phyloP scores from a whole-genome alignment of 139 green algal genomes.

The Haematococcus sp. region DNA sequence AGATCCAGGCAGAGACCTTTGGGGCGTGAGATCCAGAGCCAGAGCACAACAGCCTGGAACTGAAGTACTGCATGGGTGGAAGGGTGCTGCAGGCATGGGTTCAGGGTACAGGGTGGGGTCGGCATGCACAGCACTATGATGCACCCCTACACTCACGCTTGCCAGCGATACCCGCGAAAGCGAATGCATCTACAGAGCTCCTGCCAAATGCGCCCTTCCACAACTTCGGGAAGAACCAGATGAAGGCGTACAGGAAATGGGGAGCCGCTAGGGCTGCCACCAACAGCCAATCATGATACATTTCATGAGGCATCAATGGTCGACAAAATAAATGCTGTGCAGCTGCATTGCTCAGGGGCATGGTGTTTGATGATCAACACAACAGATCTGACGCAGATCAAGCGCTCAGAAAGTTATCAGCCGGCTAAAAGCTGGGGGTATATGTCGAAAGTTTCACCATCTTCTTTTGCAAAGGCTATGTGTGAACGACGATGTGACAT shows the following conservation, averaged over 20 bases:
- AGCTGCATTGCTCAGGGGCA: too few relatives aligned
- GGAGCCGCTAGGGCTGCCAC: constrained; percentile 44
- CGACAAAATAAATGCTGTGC: too few relatives aligned
- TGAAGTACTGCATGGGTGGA: constrained; percentile 41
- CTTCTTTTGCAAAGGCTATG: too few relatives aligned
- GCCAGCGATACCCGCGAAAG: constrained; percentile 37
- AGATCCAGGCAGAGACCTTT: constrained; percentile 41
- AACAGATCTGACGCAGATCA: not conserved
- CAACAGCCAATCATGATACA: not conserved
- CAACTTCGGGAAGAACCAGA: constrained; percentile 55
- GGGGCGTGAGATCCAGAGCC: constrained; percentile 33
- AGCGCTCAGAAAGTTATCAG: too few relatives aligned
- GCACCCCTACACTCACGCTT: constrained; percentile 45
- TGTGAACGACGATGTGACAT: too few relatives aligned
- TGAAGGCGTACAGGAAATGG: constrained; percentile 69
- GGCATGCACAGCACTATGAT: not conserved
- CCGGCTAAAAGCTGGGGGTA: too few relatives aligned
- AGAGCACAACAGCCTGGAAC: constrained; percentile 39
- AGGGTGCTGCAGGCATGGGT: not conserved
- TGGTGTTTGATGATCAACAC: too few relatives aligned
- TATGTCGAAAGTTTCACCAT: too few relatives aligned
- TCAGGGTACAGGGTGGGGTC: not conserved
- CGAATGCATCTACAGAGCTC: constrained; percentile 47
- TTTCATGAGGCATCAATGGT: too few relatives aligned
- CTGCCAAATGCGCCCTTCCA: constrained; percentile 55